Evolutionary conservation across 306 rosid species (phyloP), one percentile per base, ranked within the genome.

Genomic region (Acacia crassicarpa): DNA sequence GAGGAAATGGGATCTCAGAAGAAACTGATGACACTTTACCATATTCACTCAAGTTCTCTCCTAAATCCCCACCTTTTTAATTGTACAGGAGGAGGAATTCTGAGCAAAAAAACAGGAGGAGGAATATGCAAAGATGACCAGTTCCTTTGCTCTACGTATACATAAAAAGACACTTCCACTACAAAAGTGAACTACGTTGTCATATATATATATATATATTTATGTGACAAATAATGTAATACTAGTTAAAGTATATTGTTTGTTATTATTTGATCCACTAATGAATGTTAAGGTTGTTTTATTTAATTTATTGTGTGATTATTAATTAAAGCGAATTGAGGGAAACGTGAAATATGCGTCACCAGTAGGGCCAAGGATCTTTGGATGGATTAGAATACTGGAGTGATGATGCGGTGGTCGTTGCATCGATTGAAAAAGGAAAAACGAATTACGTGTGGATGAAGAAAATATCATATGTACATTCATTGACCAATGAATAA

Each of bases 1-100:
- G 27, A 79, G 71, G 70, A 87, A 75, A 83, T 74, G 80, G 81
- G 63, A 35, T 40, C 81, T 80, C 41, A 78, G 77, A 40, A 67
- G 49, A 11, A 71, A 46, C 74, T 12, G 67, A 48, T 12, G 67
- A 48, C 3, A 38, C 41, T 14, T 13, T 2, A 10, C 51, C 53
- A 48, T 48, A 48, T 48, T 48, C 53, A 48, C 53, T 48, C 53
- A 14, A 48, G 62, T 56, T n/a, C 19, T 65, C 69, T 32, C 4
- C 19, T 30, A 30, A 15, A 27, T 13, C 51, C 8, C 43, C 19
- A 32, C 20, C 4, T 3, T 19, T 19, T 40, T 54, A 56, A 56
- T 53, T 75, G 79, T 75, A 75, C 79, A 75, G 67, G 46, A 73
- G 5, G 16, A 72, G 40, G 9, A 74, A 10, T 20, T n/a, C n/a